These are phyloP conservation scores for Zasmidium cellare DNA, from an alignment of 2,329 filamentous ascomycete species.

Conservation along the genomic window DNA sequence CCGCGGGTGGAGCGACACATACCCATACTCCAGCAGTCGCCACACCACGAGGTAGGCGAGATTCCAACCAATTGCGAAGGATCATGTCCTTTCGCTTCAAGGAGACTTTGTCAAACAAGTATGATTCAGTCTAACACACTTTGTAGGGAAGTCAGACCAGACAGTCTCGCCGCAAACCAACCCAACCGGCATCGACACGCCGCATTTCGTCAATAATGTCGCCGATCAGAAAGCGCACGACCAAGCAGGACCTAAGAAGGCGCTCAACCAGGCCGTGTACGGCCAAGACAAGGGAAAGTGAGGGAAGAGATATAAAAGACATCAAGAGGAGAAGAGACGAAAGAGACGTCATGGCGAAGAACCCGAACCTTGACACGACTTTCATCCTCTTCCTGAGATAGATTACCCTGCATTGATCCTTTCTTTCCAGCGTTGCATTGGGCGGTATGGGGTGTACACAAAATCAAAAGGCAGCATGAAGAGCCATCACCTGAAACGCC, in stretches of 20 bases:
- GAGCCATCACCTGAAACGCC: background rate
- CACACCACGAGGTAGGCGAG: constrained; percentile 33
- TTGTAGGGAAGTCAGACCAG: constrained; percentile 27
- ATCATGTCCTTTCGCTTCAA: background rate
- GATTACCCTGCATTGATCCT: background rate
- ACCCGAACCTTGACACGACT: background rate
- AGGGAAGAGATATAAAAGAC: constrained; percentile 1
- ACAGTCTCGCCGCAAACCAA: constrained; percentile 19
- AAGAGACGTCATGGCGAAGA: background rate
- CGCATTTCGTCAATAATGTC: constrained; percentile 34
- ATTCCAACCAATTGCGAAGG: too few relatives aligned
- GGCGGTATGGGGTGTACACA: background rate
- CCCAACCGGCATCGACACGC: constrained; percentile 32
- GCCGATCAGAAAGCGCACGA: constrained; percentile 30
- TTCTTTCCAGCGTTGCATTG: background rate
- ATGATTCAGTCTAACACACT: background rate
- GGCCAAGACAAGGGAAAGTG: constrained; percentile 39
- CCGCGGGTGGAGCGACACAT: constrained; percentile 35
- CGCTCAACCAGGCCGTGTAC: constrained; percentile 34
- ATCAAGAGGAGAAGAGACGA: constrained; percentile 4
- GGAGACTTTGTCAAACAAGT: background rate
- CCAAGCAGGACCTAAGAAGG: constrained; percentile 22
- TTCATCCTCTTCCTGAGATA: background rate
- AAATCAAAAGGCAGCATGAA: background rate
- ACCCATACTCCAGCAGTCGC: constrained; percentile 37